phyloP scores from a whole-genome alignment of 2,329 filamentous ascomycete genomes.

The Fusarium mangiferae region DNA sequence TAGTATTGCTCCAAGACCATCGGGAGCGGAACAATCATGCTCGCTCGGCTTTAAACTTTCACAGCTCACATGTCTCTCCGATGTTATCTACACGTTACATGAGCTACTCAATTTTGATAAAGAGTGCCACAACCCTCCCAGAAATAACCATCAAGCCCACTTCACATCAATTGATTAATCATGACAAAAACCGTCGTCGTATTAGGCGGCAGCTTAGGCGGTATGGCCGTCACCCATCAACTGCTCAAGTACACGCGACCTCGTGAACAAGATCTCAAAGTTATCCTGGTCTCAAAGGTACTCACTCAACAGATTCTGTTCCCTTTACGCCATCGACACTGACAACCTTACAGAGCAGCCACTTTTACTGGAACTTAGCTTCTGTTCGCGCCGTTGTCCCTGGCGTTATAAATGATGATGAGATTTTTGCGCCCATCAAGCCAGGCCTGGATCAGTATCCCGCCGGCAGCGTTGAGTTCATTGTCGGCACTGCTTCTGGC shows the following conservation, averaged over 20 bases:
- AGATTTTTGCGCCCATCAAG: conserved; percentile 61
- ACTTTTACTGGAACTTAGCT: conserved; percentile 69
- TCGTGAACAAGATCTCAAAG: conserved; percentile 59
- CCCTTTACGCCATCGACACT: neutral
- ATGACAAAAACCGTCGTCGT: conserved; percentile 66
- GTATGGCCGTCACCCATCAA: conserved; percentile 63
- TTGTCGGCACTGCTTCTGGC: conserved; percentile 60
- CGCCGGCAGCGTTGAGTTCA: conserved; percentile 59
- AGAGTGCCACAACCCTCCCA: neutral
- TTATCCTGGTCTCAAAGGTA: conserved; percentile 67
- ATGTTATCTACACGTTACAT: neutral
- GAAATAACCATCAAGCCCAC: neutral
- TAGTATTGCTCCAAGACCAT: conserved; percentile 20
- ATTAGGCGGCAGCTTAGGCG: conserved; percentile 64
- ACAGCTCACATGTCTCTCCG: conserved; percentile 2
- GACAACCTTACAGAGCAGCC: conserved; percentile 56
- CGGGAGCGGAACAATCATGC: conserved; percentile 9
- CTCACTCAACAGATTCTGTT: neutral
- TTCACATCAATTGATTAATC: neutral
- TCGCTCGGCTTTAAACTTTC: conserved; percentile 7
- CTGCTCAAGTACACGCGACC: conserved; percentile 63
- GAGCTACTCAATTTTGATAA: neutral
- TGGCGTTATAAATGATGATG: conserved; percentile 58
- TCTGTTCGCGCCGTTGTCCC: conserved; percentile 66
- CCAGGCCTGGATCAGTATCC: conserved; percentile 63